Evolutionary conservation across 148 eudicot genomes (phyloP).

Genomic region (Rhododendron vialii): DNA sequence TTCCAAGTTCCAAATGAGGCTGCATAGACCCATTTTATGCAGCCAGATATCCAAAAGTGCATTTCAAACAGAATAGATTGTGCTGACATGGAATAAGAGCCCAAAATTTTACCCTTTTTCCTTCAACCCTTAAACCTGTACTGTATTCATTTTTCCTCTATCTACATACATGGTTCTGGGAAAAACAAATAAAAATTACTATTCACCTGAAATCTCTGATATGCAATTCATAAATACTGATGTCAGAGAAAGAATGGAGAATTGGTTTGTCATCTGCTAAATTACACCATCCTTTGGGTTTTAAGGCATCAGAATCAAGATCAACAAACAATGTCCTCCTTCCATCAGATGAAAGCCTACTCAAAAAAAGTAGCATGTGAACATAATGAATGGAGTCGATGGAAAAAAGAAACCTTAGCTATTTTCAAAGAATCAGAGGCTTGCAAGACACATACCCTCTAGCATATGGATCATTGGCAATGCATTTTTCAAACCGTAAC

Average conservation of each 20-base stretch:
- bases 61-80: neutral
- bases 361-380: slow-evolving; percentile 12
- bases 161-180: neutral
- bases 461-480: slow-evolving; percentile 93
- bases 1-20: neutral
- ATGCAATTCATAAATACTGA: slow-evolving; percentile 93
- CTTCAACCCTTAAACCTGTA: neutral
- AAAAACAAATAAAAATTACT: neutral
- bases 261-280: slow-evolving; percentile 68
- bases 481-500: slow-evolving; percentile 63
- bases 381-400: neutral
- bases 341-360: slow-evolving; percentile 77
- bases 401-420: slow-evolving; percentile 6
- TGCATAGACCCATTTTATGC: neutral
- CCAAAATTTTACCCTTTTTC: neutral
- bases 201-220: slow-evolving; percentile 92
- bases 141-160: neutral
- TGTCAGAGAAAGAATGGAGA: slow-evolving; percentile 70
- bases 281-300: slow-evolving; percentile 89
- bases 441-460: slow-evolving; percentile 66
- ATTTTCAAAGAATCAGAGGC: neutral
- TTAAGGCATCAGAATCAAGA: slow-evolving; percentile 58
- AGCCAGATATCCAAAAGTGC: too few species aligned
- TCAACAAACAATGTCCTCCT: slow-evolving; percentile 72
- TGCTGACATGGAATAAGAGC: neutral